Evolutionary conservation across 495 filamentous ascomycete genomes (phyloP).

Genomic region (Penicillium coprophilum): DNA sequence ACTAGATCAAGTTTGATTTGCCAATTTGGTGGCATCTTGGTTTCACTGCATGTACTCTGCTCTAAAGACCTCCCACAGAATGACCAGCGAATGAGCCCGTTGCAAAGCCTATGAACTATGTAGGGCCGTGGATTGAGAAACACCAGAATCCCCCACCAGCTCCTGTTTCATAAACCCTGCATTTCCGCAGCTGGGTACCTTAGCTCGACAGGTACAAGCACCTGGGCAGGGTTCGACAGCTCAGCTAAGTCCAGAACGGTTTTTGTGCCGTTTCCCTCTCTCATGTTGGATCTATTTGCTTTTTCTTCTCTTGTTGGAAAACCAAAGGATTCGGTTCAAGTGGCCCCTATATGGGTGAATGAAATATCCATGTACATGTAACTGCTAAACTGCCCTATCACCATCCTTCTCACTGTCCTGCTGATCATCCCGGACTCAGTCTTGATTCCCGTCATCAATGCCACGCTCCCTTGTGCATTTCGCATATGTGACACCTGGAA

Average conservation of each 20-base stretch:
- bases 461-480: constrained; percentile 6
- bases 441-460: constrained; percentile 5
- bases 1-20: constrained; percentile 18
- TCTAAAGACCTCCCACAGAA: background rate
- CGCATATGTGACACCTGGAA: constrained; percentile 21
- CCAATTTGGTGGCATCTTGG: background rate
- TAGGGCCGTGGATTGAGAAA: constrained; percentile 7
- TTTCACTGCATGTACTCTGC: background rate
- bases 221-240: background rate
- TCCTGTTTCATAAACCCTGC: constrained; percentile 14
- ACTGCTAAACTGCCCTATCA: constrained; percentile 1
- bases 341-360: constrained; percentile 13
- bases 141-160: constrained; percentile 9
- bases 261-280: constrained; percentile 16
- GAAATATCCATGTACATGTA: constrained; percentile 1
- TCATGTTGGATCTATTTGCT: constrained; percentile 22
- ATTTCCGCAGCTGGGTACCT: constrained; percentile 4
- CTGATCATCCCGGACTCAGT: constrained; percentile 14
- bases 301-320: constrained; percentile 5
- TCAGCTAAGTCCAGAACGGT: constrained; percentile 16
- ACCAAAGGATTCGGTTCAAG: constrained; percentile 17
- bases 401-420: constrained; percentile 4
- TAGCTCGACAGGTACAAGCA: constrained; percentile 9
- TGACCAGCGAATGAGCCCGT: constrained; percentile 5
- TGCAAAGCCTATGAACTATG: constrained; percentile 5